phyloP scores from a whole-genome alignment of 1,139 yeast genomes.

The Entelexis paramagnoliae region DNA sequence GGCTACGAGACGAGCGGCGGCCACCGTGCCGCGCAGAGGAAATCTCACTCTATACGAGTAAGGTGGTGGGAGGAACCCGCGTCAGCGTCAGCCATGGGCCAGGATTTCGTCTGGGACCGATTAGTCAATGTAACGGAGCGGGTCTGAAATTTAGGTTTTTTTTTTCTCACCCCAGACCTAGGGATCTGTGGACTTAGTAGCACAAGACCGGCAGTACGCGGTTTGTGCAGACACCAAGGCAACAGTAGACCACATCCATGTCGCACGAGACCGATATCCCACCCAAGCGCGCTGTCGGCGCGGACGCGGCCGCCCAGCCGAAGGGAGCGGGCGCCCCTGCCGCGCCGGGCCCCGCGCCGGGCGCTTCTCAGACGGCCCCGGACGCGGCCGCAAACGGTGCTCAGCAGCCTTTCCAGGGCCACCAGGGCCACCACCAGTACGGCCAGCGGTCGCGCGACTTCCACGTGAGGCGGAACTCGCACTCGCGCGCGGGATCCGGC shows the following conservation, averaged over 20 bases:
- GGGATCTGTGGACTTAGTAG: conserved; percentile 6
- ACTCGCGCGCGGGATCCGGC: background rate
- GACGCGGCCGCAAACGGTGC: background rate
- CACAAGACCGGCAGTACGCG: conserved; percentile 5
- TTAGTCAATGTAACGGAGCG: conserved; percentile 2
- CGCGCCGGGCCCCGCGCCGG: background rate
- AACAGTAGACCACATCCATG: background rate
- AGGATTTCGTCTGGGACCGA: conserved; percentile 1
- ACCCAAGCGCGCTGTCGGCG: background rate
- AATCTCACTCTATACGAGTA: background rate
- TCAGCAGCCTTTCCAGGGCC: background rate
- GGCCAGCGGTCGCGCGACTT: background rate
- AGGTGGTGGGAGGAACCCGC: background rate
- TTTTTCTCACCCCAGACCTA: conserved; percentile 7
- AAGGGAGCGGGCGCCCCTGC: background rate
- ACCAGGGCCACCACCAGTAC: conserved; percentile 5
- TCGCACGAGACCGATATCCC: conserved; percentile 5
- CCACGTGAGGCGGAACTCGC: conserved; percentile 1
- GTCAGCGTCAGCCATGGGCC: background rate
- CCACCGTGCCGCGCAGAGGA: background rate
- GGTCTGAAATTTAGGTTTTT: conserved; percentile 7
- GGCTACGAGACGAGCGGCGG: too few species aligned
- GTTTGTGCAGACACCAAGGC: conserved; percentile 4
- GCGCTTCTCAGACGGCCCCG: background rate
- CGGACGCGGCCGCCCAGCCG: background rate